Conservation (phyloP, 108 stramenopile genomes). For the Pseudonitzschia multiseries region DNA sequence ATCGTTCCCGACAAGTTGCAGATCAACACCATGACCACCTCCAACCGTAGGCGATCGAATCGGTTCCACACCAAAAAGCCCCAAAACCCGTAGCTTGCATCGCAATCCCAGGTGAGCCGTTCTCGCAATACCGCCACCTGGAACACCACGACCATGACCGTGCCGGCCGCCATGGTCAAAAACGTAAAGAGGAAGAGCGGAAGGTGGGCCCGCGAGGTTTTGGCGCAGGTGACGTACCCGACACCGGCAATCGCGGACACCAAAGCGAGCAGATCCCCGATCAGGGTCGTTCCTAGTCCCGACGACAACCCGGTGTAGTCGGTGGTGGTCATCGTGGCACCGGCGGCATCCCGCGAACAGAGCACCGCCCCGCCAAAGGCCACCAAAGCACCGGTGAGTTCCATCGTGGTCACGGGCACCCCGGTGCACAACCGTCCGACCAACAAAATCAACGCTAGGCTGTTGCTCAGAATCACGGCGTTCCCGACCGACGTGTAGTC, state of each 20-base stretch:
- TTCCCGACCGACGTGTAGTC: slow-evolving; percentile 62
- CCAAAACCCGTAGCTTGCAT: slow-evolving; percentile 48
- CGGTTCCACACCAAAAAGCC: slow-evolving; percentile 42
- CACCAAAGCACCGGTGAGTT: slow-evolving; percentile 50
- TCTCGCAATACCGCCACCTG: slow-evolving; percentile 22
- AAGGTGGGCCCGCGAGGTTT: slow-evolving; percentile 42
- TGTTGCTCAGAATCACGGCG: slow-evolving; percentile 48
- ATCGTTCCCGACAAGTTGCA: slow-evolving; percentile 61
- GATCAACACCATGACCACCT: slow-evolving; percentile 50
- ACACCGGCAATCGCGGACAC: slow-evolving; percentile 34
- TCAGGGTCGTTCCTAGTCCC: slow-evolving; percentile 3
- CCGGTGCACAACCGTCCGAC: slow-evolving; percentile 50
- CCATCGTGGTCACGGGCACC: slow-evolving; percentile 34
- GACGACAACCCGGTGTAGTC: not conserved
- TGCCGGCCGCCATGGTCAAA: slow-evolving; percentile 45
- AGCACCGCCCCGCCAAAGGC: slow-evolving; percentile 61
- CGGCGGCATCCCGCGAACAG: slow-evolving; percentile 45
- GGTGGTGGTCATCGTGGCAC: not conserved
- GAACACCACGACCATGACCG: slow-evolving; percentile 35
- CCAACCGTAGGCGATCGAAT: slow-evolving; percentile 47
- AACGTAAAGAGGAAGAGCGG: slow-evolving; percentile 57
- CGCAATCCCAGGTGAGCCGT: slow-evolving; percentile 26
- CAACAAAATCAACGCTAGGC: slow-evolving; percentile 47
- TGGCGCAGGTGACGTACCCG: slow-evolving; percentile 49
- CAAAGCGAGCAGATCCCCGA: slow-evolving; percentile 59